Conservation (phyloP, 2,329 filamentous ascomycete genomes). For the Colletotrichum liaoningense region DNA sequence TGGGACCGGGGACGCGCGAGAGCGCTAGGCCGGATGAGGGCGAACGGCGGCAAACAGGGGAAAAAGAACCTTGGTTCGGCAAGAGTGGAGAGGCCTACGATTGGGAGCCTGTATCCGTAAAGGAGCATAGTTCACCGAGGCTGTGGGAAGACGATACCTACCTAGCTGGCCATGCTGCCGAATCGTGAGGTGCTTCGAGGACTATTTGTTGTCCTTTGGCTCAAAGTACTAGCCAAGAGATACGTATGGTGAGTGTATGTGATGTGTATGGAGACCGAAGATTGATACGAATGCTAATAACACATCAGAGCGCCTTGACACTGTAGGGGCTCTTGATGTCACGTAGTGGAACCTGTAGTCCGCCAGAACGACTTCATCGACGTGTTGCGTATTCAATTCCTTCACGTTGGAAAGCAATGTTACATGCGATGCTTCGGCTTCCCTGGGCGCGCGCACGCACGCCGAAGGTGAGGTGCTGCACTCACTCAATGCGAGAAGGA, state of each 20-base stretch:
- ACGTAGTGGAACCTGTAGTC: background rate
- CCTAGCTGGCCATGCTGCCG: background rate
- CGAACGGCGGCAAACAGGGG: slow-evolving; percentile 10
- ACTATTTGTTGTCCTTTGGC: background rate
- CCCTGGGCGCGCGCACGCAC: too few relatives aligned
- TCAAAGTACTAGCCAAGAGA: background rate
- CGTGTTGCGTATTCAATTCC: background rate
- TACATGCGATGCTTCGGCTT: background rate
- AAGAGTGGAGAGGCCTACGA: background rate
- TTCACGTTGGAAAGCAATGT: background rate
- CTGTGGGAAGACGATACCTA: background rate
- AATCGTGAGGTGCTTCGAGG: background rate
- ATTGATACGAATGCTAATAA: background rate
- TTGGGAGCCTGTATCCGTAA: background rate
- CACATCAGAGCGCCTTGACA: background rate
- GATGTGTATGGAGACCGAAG: background rate
- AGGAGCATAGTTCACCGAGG: background rate
- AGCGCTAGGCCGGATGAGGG: slow-evolving; percentile 26
- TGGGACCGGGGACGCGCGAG: background rate
- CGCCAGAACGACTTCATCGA: background rate
- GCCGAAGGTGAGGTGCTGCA: background rate
- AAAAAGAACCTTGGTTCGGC: background rate
- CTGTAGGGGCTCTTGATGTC: slow-evolving; percentile 6
- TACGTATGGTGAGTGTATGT: background rate
- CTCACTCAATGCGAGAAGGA: background rate